Base-by-base conservation (phyloP, 2,329 filamentous ascomycete species). In the Alternaria angustiovoidea region DNA sequence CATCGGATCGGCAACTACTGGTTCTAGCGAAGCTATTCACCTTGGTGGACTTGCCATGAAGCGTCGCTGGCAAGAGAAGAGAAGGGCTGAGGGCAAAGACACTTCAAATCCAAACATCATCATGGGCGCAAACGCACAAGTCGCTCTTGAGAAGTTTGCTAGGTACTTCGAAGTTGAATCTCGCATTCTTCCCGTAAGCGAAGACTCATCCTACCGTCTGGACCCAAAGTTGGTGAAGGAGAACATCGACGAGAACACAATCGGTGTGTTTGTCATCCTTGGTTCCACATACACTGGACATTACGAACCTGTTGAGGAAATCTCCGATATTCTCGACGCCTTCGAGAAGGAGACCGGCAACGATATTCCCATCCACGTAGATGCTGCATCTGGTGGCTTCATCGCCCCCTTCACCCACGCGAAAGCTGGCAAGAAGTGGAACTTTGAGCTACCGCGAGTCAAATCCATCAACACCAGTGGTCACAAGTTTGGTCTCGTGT, bases 201-300 rank as follows among this genome's bases (percentile, higher is more conserved):
- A 85, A 65, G 84, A 87, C 72, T 89, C 86, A 58, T 81, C 84
- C 7, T 89, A 83, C 71, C 80, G 88, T 32, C 81, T 92, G 7
- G 88, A 92, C 65, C 86, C 89, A 0, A 81, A 86, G 4, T 77
- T 88, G 26, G 87, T 91, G 1, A 86, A 84, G 69, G 74, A 91
- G 67, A 89, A 89, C 63, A 84, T 92, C 34, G 89, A 92, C 62
- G 89, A 92, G 77, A 92, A 92, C 66, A 92, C 90, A 0, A 91
- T 92, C 66, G 90, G 90, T n/a, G 81, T 92, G 0, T 92, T 91
- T 69, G 87, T 90, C 0, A 92, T 92, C 54, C 71, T 92, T 5
- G 89, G 90, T 3, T 88, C 85, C 51, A 92, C 90, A 0, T 92
- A 92, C 66, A 92, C 90, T 0, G 89, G 90, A 0, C 88, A 92